Conservation (phyloP, 441 rosid genomes). For the Corymbia citriodora region DNA sequence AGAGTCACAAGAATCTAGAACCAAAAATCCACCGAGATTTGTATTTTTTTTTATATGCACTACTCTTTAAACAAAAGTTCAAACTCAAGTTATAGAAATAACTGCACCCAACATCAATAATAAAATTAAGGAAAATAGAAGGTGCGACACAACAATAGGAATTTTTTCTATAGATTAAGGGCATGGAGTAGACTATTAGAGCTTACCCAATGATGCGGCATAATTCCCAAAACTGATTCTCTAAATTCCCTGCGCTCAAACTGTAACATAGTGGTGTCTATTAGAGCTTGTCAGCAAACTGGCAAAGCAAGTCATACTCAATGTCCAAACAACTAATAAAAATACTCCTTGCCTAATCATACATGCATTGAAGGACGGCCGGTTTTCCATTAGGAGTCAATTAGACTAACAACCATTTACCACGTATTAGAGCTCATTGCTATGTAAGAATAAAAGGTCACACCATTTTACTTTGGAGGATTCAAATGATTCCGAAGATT, state of each 20-base stretch:
- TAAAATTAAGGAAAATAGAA: background rate
- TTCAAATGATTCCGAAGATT: too few relatives aligned
- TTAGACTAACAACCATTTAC: background rate
- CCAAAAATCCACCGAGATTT: background rate
- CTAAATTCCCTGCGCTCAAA: slow-evolving; percentile 96
- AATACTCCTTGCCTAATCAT: background rate
- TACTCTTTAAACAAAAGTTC: background rate
- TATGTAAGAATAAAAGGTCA: background rate
- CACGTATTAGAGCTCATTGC: background rate
- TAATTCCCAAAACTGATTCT: slow-evolving; percentile 88
- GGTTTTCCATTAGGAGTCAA: background rate
- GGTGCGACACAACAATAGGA: background rate
- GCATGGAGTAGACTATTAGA: background rate
- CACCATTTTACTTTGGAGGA: background rate
- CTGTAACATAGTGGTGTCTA: slow-evolving; percentile 38
- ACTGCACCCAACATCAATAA: background rate
- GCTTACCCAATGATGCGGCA: slow-evolving; percentile 98
- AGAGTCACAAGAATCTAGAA: background rate
- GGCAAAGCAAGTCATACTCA: background rate
- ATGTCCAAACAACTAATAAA: background rate
- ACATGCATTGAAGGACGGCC: background rate
- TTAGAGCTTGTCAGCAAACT: slow-evolving; percentile 10
- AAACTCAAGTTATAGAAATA: background rate
- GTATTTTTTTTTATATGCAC: background rate
- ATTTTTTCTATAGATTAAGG: background rate